Evolutionary conservation across 768 basidiomycete genomes (phyloP).

Genomic region (Mycena belliarum): DNA sequence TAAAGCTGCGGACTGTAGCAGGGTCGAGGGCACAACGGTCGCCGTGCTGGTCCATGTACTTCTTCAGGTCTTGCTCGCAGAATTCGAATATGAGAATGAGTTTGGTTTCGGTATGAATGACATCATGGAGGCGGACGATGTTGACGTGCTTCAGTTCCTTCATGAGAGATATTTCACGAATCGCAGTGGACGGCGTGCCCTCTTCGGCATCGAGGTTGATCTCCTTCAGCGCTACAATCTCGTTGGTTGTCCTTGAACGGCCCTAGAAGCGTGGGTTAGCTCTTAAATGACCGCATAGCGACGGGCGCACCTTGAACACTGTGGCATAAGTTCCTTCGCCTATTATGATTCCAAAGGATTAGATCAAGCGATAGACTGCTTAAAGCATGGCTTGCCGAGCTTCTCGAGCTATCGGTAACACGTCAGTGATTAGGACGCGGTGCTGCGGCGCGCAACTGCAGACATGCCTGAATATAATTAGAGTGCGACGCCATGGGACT

Average conservation of each 20-base stretch:
- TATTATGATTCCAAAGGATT: conserved; percentile 51
- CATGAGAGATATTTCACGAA: conserved; percentile 98
- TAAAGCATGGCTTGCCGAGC: conserved; percentile 51
- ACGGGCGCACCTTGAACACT: conserved; percentile 88
- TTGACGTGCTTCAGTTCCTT: conserved; percentile 99
- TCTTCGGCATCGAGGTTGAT: conserved; percentile 99
- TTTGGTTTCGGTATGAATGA: conserved; percentile 98
- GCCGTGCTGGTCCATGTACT: conserved; percentile 98
- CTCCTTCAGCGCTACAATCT: conserved; percentile 97
- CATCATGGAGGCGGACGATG: conserved; percentile 96
- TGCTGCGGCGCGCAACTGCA: not conserved
- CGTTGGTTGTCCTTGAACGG: conserved; percentile 95
- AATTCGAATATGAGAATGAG: conserved; percentile 98
- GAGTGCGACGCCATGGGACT: conserved; percentile 25
- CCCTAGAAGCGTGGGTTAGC: conserved; percentile 50
- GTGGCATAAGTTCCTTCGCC: conserved; percentile 95
- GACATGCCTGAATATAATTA: conserved; percentile 57
- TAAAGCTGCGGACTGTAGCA: conserved; percentile 90
- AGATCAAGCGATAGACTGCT: not conserved
- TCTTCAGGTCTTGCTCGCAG: conserved; percentile 97
- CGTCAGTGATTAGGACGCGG: not conserved
- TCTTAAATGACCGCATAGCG: not conserved
- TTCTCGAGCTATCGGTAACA: conserved; percentile 73
- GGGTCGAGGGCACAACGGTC: conserved; percentile 94
- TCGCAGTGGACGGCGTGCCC: conserved; percentile 97